phyloP scores from a whole-genome alignment of 371 early-diverging fungal genomes.

The Aphelidium insulamus region DNA sequence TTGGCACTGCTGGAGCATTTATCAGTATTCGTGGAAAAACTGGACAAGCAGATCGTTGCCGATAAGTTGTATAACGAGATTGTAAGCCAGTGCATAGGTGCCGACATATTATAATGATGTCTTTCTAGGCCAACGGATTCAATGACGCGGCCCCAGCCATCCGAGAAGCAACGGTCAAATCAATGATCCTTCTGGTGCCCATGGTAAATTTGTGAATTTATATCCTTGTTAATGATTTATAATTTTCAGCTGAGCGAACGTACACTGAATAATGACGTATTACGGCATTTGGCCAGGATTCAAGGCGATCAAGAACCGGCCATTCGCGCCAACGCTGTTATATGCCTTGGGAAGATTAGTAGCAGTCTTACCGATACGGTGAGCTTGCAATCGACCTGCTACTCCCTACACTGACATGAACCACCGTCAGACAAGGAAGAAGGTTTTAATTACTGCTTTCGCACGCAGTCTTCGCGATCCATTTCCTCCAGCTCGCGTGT shows the following conservation, averaged over 20 bases:
- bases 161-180: constrained; percentile 74
- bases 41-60: constrained; percentile 38
- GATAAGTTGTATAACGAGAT: constrained; percentile 72
- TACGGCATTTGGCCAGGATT: constrained; percentile 60
- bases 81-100: constrained; percentile 14
- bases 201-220: constrained; percentile 15
- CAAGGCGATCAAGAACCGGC: constrained; percentile 90
- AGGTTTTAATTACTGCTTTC: constrained; percentile 59
- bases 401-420: background rate
- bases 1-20: constrained; percentile 61
- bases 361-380: constrained; percentile 41
- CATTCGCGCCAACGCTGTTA: constrained; percentile 80
- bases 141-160: constrained; percentile 67
- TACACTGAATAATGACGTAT: constrained; percentile 58
- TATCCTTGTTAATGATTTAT: background rate
- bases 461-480: constrained; percentile 63
- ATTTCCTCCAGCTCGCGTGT: constrained; percentile 71
- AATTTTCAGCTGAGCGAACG: constrained; percentile 32
- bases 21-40: constrained; percentile 37
- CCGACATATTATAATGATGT: background rate
- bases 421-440: constrained; percentile 28
- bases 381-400: constrained; percentile 6
- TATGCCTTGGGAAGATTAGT: constrained; percentile 75
- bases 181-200: constrained; percentile 43
- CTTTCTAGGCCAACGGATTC: constrained; percentile 55